These are phyloP conservation scores for Pythium phragmiticola DNA, from an alignment of 352 stramenopile genomes.

Conservation along the genomic window DNA sequence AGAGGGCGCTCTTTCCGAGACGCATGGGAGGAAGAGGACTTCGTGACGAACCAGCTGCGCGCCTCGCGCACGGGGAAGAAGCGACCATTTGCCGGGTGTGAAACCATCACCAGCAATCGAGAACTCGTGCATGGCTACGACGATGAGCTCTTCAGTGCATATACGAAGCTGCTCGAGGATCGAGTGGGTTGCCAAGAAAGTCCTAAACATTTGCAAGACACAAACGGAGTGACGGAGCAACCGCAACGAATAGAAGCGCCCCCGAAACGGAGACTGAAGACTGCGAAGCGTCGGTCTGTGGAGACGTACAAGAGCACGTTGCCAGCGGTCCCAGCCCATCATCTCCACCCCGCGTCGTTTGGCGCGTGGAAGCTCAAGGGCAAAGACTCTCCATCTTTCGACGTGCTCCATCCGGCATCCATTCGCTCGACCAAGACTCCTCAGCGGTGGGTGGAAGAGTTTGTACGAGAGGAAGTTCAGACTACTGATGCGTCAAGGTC, in stretches of 20 bases:
- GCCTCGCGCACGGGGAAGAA: conserved; percentile 33
- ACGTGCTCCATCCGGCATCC: conserved; percentile 15
- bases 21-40: conserved; percentile 77
- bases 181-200: neutral
- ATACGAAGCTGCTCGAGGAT: conserved; percentile 38
- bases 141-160: conserved; percentile 65
- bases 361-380: conserved; percentile 68
- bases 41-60: conserved; percentile 38
- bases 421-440: conserved; percentile 3
- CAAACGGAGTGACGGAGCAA: neutral
- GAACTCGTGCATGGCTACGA: conserved; percentile 80
- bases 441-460: conserved; percentile 25
- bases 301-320: conserved; percentile 33
- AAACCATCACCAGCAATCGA: conserved; percentile 42
- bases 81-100: conserved; percentile 35
- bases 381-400: conserved; percentile 27
- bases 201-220: neutral
- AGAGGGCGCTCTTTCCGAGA: conserved; percentile 73
- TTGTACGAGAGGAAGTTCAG: neutral
- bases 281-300: conserved; percentile 27
- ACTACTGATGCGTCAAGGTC: neutral
- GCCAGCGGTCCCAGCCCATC: conserved; percentile 31
- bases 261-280: conserved; percentile 8
- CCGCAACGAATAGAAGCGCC: conserved; percentile 13
- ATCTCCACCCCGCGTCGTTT: conserved; percentile 62